Conservation (phyloP, 2,329 filamentous ascomycete species). For the Paraphaeosphaeria minitans region DNA sequence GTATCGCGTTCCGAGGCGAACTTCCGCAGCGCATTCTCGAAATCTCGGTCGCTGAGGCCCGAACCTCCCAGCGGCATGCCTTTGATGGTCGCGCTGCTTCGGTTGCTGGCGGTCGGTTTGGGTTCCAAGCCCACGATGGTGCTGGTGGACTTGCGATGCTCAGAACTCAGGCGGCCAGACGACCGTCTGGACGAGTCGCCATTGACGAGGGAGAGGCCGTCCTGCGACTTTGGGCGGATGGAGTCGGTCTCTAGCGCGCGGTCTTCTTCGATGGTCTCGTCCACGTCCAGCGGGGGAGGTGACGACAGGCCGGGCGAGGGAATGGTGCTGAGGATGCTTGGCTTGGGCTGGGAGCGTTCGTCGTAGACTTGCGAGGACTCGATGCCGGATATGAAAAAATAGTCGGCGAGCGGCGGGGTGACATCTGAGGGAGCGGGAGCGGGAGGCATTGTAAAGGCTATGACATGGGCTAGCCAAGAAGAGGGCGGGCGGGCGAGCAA, state of each 20-base stretch:
- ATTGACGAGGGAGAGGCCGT: slow-evolving; percentile 50
- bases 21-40: slow-evolving; percentile 89
- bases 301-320: slow-evolving; percentile 34
- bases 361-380: slow-evolving; percentile 59
- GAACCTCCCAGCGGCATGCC: slow-evolving; percentile 48
- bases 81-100: slow-evolving; percentile 68
- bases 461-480: slow-evolving; percentile 40
- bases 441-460: slow-evolving; percentile 42
- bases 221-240: slow-evolving; percentile 50
- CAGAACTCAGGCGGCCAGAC: slow-evolving; percentile 51
- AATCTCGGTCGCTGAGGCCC: slow-evolving; percentile 76
- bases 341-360: slow-evolving; percentile 45
- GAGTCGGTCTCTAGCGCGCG: slow-evolving; percentile 60
- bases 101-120: slow-evolving; percentile 62
- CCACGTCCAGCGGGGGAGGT: slow-evolving; percentile 42
- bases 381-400: slow-evolving; percentile 67
- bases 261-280: slow-evolving; percentile 67
- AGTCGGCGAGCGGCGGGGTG: slow-evolving; percentile 64
- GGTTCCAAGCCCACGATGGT: slow-evolving; percentile 53
- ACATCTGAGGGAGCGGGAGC: slow-evolving; percentile 49
- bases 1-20: slow-evolving; percentile 94
- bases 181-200: slow-evolving; percentile 43
- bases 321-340: slow-evolving; percentile 28
- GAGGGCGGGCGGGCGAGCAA: slow-evolving; percentile 18
- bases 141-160: slow-evolving; percentile 57